Conservation (phyloP, 805 yeast species). For the Metschnikowia corniflorae region DNA sequence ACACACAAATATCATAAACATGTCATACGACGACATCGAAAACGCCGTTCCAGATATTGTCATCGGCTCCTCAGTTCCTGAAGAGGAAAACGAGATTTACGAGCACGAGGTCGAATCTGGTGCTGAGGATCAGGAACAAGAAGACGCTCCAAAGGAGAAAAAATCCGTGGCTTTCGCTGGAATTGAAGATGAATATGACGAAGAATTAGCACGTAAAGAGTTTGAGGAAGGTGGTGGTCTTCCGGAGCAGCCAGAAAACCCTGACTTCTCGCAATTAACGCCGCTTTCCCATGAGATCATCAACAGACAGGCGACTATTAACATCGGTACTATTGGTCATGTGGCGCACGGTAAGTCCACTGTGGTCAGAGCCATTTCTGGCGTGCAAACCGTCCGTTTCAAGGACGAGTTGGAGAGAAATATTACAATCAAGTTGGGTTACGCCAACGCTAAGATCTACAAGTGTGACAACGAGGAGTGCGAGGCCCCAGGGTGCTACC, state of each 20-base stretch:
- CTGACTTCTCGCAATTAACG: constrained; percentile 75
- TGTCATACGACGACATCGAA: constrained; percentile 77
- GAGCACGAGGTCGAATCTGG: constrained; percentile 47
- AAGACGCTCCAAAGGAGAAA: constrained; percentile 38
- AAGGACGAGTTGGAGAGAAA: constrained; percentile 99
- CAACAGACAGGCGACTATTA: constrained; percentile 97
- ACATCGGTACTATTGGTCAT: constrained; percentile 96
- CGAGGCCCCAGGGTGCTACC: constrained; percentile 93
- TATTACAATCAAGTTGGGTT: constrained; percentile 96
- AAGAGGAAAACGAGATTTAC: constrained; percentile 45
- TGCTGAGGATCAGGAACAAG: constrained; percentile 44
- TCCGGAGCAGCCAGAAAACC: constrained; percentile 92
- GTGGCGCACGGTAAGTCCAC: constrained; percentile 95
- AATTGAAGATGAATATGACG: constrained; percentile 64
- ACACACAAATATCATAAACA: constrained; percentile 22
- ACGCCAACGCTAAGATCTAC: constrained; percentile 98
- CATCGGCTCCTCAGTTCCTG: constrained; percentile 52
- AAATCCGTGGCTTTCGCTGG: constrained; percentile 84
- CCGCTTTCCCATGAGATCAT: constrained; percentile 94
- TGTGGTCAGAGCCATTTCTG: constrained; percentile 93
- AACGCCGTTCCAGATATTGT: constrained; percentile 83
- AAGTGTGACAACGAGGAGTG: constrained; percentile 82
- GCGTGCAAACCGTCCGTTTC: constrained; percentile 98
- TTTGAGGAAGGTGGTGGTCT: constrained; percentile 98
- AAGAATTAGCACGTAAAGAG: constrained; percentile 74